These are phyloP conservation scores for Lactarius trivialis DNA, from an alignment of 768 basidiomycete genomes.

Conservation along the genomic window DNA sequence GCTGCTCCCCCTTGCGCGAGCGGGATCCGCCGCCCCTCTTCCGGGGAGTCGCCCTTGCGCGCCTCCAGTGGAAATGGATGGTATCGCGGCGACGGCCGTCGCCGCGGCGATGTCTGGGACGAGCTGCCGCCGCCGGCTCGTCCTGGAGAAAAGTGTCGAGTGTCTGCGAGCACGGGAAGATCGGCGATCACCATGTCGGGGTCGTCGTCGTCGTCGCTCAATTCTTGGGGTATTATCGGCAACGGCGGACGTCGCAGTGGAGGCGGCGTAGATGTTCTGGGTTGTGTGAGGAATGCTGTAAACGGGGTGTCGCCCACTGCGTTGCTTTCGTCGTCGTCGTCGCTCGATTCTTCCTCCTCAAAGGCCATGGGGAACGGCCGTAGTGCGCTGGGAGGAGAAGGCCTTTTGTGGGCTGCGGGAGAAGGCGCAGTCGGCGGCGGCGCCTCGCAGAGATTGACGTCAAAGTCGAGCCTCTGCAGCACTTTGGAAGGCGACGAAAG, in stretches of 20 bases:
- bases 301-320: neutral
- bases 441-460: neutral
- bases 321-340: neutral
- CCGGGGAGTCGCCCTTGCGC: neutral
- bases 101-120: neutral
- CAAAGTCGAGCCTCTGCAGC: constrained; percentile 2
- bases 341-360: constrained; percentile 10
- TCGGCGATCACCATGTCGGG: constrained; percentile 7
- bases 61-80: neutral
- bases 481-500: constrained; percentile 12
- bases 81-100: neutral
- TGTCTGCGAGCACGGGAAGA: neutral
- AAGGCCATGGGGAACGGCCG: constrained; percentile 15
- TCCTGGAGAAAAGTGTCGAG: neutral
- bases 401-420: neutral
- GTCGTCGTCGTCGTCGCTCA: neutral
- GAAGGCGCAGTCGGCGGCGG: neutral
- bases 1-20: neutral
- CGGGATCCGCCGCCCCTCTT: neutral
- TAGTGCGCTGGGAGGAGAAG: neutral
- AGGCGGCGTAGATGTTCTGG: neutral
- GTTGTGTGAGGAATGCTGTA: neutral
- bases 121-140: neutral
- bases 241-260: neutral
- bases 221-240: constrained; percentile 1